Conservation (phyloP, 768 basidiomycete genomes). For the Tulasnella sp. region DNA sequence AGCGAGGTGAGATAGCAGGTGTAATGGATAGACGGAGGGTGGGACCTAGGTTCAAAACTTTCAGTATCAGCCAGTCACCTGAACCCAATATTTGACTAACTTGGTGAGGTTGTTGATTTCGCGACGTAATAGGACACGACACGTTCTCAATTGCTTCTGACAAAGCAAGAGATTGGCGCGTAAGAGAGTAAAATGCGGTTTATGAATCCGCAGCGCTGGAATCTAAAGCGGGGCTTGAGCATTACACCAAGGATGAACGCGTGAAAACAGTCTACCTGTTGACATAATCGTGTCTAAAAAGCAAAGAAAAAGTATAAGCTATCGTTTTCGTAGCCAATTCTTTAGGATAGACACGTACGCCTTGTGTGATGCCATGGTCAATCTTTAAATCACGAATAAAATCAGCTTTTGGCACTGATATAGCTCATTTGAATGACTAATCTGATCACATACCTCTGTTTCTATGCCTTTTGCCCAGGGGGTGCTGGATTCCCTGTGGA, state of each 20-base stretch:
- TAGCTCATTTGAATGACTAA: not conserved
- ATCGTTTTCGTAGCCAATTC: constrained; percentile 44
- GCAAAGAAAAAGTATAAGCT: constrained; percentile 20
- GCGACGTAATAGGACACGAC: constrained; percentile 45
- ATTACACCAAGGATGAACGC: not conserved
- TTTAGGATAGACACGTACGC: constrained; percentile 30
- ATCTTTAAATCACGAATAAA: no score
- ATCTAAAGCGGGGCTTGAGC: not conserved
- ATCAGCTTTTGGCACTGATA: not conserved
- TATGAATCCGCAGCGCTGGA: constrained; percentile 55
- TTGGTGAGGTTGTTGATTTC: constrained; percentile 33
- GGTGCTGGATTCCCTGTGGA: constrained; percentile 24
- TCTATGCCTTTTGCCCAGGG: constrained; percentile 40
- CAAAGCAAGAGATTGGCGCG: constrained; percentile 46
- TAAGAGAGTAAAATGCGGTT: constrained; percentile 45
- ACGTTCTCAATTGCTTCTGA: constrained; percentile 44
- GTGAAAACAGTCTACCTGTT: not conserved
- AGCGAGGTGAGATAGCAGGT: constrained; percentile 37
- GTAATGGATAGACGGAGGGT: constrained; percentile 41
- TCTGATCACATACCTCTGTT: constrained; percentile 33
- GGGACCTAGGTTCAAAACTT: constrained; percentile 21
- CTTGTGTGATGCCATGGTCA: constrained; percentile 55
- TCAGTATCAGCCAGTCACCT: not conserved
- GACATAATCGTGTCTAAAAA: not conserved
- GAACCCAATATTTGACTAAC: not conserved